Conservation (phyloP, 139 green algal species). For the Auxenochlorella pyrenoidosa region DNA sequence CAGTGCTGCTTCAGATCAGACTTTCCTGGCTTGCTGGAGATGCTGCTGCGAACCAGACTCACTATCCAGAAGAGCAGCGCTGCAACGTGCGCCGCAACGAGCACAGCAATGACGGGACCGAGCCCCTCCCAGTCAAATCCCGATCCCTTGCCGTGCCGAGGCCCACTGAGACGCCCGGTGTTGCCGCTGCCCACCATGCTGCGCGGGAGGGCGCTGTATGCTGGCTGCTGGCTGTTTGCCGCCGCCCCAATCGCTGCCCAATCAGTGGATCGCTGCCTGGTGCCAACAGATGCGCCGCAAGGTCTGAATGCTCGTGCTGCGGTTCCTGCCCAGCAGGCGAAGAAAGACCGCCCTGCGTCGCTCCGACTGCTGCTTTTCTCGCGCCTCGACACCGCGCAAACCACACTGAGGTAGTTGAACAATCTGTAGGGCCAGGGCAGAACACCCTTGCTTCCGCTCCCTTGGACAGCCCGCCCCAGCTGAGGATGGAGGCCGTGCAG, state of each 20-base stretch:
- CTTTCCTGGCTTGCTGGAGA: constrained; percentile 1
- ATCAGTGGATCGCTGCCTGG: not conserved
- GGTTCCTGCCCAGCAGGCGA: too few relatives aligned
- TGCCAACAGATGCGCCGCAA: not conserved
- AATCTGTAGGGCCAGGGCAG: too few relatives aligned
- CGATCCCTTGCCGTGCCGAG: not conserved
- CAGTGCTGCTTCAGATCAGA: constrained; percentile 35
- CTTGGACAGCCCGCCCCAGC: not conserved
- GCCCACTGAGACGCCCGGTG: constrained; percentile 15
- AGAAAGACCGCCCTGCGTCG: too few relatives aligned
- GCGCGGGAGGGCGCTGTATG: not conserved
- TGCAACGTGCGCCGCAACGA: constrained; percentile 41
- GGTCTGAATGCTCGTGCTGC: too few relatives aligned
- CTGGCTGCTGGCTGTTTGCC: not conserved
- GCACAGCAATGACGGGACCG: constrained; percentile 25
- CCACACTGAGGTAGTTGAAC: too few relatives aligned
- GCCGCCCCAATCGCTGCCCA: too few relatives aligned
- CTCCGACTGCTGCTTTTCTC: too few relatives aligned
- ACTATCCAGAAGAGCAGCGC: constrained; percentile 47
- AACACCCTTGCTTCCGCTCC: too few relatives aligned
- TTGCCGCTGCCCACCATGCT: not conserved
- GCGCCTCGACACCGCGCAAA: too few relatives aligned
- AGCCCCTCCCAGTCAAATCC: constrained; percentile 8
- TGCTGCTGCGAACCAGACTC: constrained; percentile 22
- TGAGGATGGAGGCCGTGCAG: not conserved